Conservation (phyloP, 1,139 yeast species). For the Kluyveromyces sp. region DNA sequence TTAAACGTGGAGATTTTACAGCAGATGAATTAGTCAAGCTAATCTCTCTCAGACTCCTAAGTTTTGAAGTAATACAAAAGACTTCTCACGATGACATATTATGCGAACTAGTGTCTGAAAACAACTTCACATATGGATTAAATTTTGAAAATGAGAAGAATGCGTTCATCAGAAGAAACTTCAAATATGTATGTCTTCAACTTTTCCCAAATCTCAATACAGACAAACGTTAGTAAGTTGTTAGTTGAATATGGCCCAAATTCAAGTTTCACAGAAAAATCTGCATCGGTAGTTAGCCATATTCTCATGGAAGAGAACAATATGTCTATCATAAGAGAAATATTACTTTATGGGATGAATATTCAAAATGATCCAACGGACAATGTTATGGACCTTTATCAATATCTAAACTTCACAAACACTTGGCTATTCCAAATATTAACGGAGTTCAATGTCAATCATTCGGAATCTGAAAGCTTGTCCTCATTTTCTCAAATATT, state of each 20-base stretch:
- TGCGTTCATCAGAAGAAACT: constrained; percentile 19
- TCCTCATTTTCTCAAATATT: constrained; percentile 17
- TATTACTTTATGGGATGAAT: constrained; percentile 15
- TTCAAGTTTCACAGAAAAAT: constrained; percentile 10
- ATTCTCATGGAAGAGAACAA: constrained; percentile 8
- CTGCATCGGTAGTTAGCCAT: constrained; percentile 12
- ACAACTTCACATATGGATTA: constrained; percentile 10
- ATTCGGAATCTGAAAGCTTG: constrained; percentile 5
- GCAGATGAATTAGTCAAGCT: constrained; percentile 17
- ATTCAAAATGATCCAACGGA: constrained; percentile 8
- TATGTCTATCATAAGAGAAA: constrained; percentile 13
- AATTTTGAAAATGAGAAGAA: constrained; percentile 19
- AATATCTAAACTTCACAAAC: constrained; percentile 25
- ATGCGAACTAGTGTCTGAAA: constrained; percentile 12
- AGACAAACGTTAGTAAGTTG: background rate
- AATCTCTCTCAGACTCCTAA: constrained; percentile 22
- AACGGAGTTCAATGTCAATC: constrained; percentile 17
- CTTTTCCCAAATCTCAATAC: constrained; percentile 10
- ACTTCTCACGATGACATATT: constrained; percentile 17
- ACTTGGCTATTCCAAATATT: constrained; percentile 27
- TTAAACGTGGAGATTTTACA: constrained; percentile 25
- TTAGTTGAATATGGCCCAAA: constrained; percentile 18
- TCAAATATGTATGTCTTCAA: constrained; percentile 13
- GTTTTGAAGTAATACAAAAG: constrained; percentile 23
- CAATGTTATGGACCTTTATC: constrained; percentile 11